These are phyloP conservation scores for Protomyces gravidus DNA, from an alignment of 1,139 yeast genomes.

Conservation along the genomic window DNA sequence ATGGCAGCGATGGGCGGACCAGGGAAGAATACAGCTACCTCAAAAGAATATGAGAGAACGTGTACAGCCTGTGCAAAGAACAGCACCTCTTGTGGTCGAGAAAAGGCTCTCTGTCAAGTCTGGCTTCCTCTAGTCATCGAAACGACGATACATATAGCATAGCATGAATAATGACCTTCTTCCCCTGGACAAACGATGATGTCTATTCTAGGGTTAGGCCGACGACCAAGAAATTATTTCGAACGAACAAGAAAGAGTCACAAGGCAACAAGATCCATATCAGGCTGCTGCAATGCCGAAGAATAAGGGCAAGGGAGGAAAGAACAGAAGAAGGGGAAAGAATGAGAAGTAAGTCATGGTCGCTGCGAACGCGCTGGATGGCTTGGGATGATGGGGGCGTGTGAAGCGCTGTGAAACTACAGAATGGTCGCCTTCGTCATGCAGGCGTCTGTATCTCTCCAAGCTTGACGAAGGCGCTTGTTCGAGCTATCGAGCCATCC, in stretches of 20 bases:
- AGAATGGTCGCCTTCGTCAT: too few relatives aligned
- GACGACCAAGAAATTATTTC: background rate
- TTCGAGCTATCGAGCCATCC: too few relatives aligned
- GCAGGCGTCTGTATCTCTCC: too few relatives aligned
- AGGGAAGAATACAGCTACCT: background rate
- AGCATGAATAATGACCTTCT: too few relatives aligned
- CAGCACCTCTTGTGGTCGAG: background rate
- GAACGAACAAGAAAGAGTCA: background rate
- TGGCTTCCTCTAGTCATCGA: background rate
- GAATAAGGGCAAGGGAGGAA: conserved; percentile 49
- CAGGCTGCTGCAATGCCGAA: conserved; percentile 46
- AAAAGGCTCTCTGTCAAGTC: background rate
- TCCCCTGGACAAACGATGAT: too few relatives aligned
- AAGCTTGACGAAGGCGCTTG: too few relatives aligned
- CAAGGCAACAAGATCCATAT: background rate
- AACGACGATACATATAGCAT: too few relatives aligned
- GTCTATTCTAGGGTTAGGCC: background rate
- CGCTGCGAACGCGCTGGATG: too few relatives aligned
- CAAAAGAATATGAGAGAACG: background rate
- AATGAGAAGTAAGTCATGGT: conserved; percentile 91
- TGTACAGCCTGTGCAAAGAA: background rate
- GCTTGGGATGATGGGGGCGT: too few relatives aligned
- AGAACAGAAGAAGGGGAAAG: conserved; percentile 43
- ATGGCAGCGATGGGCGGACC: background rate
- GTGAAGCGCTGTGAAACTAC: too few relatives aligned